A percentile compares a stretch with the other conserved stretches of the same genome.
phyloP scores from a whole-genome alignment of 176 grass and related monocot genomes.

The Avena sativa region DNA sequence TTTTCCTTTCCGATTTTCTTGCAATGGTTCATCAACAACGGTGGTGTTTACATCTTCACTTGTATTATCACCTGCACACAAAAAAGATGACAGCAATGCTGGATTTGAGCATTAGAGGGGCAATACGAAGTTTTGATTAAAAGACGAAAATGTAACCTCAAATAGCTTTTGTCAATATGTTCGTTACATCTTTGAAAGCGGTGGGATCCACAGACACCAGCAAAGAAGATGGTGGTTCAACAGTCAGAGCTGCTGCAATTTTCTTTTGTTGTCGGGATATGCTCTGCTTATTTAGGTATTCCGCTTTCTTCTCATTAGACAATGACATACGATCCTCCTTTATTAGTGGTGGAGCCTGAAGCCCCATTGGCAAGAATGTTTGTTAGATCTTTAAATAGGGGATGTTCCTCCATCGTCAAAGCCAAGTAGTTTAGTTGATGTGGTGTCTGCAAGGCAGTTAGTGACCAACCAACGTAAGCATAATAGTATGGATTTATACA shows the following conservation, averaged over 20 bases:
- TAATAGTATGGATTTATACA: no score
- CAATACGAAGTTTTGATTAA: no score
- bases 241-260: background rate
- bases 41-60: background rate
- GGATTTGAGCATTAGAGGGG: background rate
- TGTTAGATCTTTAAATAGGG: no score
- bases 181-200: background rate
- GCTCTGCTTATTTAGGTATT: no score
- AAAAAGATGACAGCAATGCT: background rate
- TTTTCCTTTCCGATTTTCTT: background rate
- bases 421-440: no score
- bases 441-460: no score
- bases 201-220: background rate
- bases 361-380: no score
- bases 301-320: background rate
- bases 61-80: background rate
- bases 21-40: background rate
- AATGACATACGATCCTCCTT: background rate
- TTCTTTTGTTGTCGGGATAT: background rate
- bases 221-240: background rate
- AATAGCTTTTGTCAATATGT: background rate
- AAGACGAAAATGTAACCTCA: no score
- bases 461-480: no score
- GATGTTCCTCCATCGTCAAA: no score
- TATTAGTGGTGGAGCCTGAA: background rate